These are phyloP conservation scores for Lolium perenne DNA, from an alignment of 176 grass and related monocot species.

Conservation along the genomic window DNA sequence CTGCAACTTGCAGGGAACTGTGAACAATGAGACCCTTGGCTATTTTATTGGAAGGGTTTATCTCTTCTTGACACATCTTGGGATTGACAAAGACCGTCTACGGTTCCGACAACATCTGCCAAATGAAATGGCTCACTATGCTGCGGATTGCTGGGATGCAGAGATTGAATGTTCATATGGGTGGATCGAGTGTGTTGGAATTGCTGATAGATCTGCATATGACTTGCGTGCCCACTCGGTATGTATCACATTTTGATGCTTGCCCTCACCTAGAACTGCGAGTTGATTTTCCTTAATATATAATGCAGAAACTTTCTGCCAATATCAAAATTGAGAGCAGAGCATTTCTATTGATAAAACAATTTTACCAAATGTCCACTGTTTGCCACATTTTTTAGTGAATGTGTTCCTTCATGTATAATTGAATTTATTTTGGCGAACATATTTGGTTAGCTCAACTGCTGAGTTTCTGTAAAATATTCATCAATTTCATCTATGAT, in stretches of 20 bases:
- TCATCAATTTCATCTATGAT: conserved; percentile 11
- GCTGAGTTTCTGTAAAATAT: neutral
- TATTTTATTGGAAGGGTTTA: conserved; percentile 95
- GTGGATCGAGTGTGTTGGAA: conserved; percentile 99
- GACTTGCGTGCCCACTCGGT: conserved; percentile 89
- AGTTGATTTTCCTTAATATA: conserved; percentile 1
- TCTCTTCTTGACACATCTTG: conserved; percentile 80
- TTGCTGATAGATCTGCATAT: conserved; percentile 97
- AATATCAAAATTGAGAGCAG: neutral
- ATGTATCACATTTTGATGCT: conserved; percentile 25
- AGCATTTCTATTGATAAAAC: neutral
- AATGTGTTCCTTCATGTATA: neutral
- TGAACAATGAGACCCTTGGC: conserved; percentile 95
- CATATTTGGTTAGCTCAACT: conserved; percentile 14
- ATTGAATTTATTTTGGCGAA: neutral
- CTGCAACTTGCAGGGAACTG: conserved; percentile 59
- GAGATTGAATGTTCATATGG: conserved; percentile 98
- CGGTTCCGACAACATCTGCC: conserved; percentile 89
- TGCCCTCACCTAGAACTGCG: neutral
- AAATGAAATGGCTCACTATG: conserved; percentile 99
- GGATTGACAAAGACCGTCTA: conserved; percentile 89
- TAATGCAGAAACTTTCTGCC: neutral
- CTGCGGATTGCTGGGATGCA: conserved; percentile 98
- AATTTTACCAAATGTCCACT: neutral
- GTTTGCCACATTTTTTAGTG: neutral